Percentiles rank a stretch among this genome's conserved stretches.
phyloP scores from a whole-genome alignment of 768 basidiomycete species.

The Fibroporia radiculosa region DNA sequence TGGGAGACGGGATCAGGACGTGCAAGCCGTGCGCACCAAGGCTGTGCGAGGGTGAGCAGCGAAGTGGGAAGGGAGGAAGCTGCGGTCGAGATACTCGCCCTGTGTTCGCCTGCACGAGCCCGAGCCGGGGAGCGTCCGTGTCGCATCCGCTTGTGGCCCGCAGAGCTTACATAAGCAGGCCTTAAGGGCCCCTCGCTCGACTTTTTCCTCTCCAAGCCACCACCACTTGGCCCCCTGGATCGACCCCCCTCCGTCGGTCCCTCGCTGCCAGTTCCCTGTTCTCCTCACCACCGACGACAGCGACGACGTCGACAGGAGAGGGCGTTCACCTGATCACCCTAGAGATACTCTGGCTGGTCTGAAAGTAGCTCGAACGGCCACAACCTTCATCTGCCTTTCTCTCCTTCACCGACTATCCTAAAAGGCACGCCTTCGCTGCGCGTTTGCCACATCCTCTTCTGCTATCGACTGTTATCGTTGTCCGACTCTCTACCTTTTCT shows the following conservation, averaged over 20 bases:
- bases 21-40: no score
- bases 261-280: slow-evolving; percentile 28
- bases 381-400: slow-evolving; percentile 13
- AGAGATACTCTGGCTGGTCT: slow-evolving; percentile 21
- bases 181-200: slow-evolving; percentile 13
- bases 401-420: slow-evolving; percentile 26
- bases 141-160: no score
- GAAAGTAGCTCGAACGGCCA: slow-evolving; percentile 16
- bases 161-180: slow-evolving; percentile 20
- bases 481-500: slow-evolving; percentile 17
- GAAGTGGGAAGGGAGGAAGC: no score
- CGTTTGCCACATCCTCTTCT: slow-evolving; percentile 56
- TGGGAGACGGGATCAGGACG: slow-evolving; percentile 1
- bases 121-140: not conserved
- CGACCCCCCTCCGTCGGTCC: slow-evolving; percentile 37
- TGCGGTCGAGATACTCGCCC: no score
- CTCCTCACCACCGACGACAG: slow-evolving; percentile 33
- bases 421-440: slow-evolving; percentile 95
- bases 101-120: not conserved
- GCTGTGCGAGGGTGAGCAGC: no score
- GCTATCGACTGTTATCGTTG: slow-evolving; percentile 23
- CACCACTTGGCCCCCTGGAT: slow-evolving; percentile 26
- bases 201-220: slow-evolving; percentile 18
- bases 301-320: slow-evolving; percentile 33
- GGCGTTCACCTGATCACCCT: slow-evolving; percentile 16